Conservation (phyloP, 2,329 filamentous ascomycete genomes). For the Reticulascus tulasneorum region DNA sequence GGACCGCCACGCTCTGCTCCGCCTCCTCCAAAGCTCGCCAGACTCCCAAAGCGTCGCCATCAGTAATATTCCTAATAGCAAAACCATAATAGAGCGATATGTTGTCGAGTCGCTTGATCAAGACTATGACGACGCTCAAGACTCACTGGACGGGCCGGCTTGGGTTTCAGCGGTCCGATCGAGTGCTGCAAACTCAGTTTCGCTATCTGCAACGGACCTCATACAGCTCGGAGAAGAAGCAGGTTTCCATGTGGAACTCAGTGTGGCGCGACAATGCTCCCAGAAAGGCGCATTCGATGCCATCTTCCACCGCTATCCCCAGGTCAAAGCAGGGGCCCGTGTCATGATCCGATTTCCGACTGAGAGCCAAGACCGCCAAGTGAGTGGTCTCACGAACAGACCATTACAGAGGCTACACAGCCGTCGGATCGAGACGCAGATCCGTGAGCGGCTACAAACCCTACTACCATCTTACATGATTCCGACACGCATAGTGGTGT, state of each 20-base stretch:
- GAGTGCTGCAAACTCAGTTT: constrained; percentile 1
- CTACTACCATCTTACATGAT: too few relatives aligned
- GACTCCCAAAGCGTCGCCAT: constrained; percentile 7
- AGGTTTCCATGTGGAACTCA: constrained; percentile 43
- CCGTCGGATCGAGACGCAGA: not conserved
- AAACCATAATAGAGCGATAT: constrained; percentile 23
- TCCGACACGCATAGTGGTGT: too few relatives aligned
- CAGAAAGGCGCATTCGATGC: constrained; percentile 22
- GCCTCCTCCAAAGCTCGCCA: constrained; percentile 6
- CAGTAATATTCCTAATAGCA: constrained; percentile 23
- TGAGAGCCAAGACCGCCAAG: not conserved
- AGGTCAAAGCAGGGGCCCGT: constrained; percentile 4
- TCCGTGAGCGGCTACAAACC: too few relatives aligned
- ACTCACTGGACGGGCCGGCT: not conserved
- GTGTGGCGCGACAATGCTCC: constrained; percentile 35
- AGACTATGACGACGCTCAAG: not conserved
- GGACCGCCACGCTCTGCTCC: not conserved
- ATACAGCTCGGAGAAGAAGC: constrained; percentile 20
- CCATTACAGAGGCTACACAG: constrained; percentile 2
- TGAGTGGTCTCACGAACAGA: not conserved
- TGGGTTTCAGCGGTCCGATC: not conserved
- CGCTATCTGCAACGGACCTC: constrained; percentile 15
- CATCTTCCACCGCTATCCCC: constrained; percentile 31
- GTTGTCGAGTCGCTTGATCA: not conserved
- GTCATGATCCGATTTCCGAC: constrained; percentile 3